Percentiles rank a stretch among this genome's conserved stretches.
Conservation (phyloP, 108 stramenopile genomes). For the Conticribra guillardii region DNA sequence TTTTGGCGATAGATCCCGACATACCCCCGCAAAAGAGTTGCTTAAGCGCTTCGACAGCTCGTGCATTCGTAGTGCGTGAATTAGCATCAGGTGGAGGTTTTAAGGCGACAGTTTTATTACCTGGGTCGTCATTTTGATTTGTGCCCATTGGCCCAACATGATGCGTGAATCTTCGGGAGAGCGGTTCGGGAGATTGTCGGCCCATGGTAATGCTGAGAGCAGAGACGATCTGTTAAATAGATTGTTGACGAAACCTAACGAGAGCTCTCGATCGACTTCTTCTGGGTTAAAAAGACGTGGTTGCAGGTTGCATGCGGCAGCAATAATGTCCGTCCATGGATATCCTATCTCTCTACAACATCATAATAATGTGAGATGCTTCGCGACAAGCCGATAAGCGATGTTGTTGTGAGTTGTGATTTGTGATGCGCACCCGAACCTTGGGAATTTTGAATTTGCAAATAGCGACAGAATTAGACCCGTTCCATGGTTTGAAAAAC, state of each 20-base stretch:
- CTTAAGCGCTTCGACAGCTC: conserved; percentile 76
- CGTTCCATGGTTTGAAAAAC: too few species aligned
- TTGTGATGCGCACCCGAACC: too few species aligned
- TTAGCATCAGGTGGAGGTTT: neutral
- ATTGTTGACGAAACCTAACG: neutral
- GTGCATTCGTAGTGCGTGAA: conserved; percentile 32
- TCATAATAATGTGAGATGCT: too few species aligned
- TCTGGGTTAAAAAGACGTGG: too few species aligned
- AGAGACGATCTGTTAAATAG: neutral
- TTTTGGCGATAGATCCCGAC: conserved; percentile 94
- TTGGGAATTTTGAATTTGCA: too few species aligned
- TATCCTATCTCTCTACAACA: too few species aligned
- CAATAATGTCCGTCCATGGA: too few species aligned
- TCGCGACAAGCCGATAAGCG: too few species aligned
- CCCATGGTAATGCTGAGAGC: conserved; percentile 14
- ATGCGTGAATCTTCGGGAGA: conserved; percentile 16
- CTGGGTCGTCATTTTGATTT: neutral
- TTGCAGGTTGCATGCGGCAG: too few species aligned
- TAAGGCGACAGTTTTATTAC: neutral
- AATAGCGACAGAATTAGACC: too few species aligned
- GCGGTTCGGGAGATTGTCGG: conserved; percentile 30
- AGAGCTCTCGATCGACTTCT: too few species aligned
- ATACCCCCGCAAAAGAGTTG: conserved; percentile 94
- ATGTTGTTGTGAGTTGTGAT: too few species aligned
- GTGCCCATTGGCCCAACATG: conserved; percentile 3